phyloP scores from a whole-genome alignment of 163 green algal species.

The Chlamydomonas reinhardtii region DNA sequence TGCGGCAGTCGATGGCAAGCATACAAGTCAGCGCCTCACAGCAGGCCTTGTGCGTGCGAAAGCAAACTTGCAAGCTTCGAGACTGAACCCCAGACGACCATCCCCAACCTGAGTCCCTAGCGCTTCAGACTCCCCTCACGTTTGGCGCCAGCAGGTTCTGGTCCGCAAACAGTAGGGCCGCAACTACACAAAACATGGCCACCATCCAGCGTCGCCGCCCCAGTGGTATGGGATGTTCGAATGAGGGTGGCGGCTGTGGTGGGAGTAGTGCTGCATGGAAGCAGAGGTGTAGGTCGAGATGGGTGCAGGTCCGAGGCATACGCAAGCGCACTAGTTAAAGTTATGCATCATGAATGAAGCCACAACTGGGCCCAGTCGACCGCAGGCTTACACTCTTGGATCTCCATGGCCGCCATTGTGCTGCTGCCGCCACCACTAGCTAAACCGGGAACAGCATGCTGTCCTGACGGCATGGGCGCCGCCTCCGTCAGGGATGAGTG shows the following conservation, averaged over 20 bases:
- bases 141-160: constrained; percentile 94
- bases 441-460: not conserved
- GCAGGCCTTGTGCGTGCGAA: too few relatives aligned
- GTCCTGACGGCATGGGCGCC: too few relatives aligned
- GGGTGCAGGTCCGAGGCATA: too few relatives aligned
- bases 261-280: constrained; percentile 10
- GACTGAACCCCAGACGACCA: too few relatives aligned
- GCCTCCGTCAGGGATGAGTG: too few relatives aligned
- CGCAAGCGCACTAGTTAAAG: too few relatives aligned
- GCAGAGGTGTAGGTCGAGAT: too few relatives aligned
- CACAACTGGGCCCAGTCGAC: too few relatives aligned
- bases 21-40: too few relatives aligned
- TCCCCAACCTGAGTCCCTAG: too few relatives aligned
- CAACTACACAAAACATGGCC: constrained; percentile 76
- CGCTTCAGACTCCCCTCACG: constrained; percentile 55
- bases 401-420: constrained; percentile 28
- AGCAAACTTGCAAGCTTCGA: too few relatives aligned
- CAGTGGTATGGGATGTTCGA: constrained; percentile 57
- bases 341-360: too few relatives aligned
- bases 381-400: constrained; percentile 21
- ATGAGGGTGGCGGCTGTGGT: not conserved
- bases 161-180: constrained; percentile 84
- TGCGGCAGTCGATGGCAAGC: constrained; percentile 11
- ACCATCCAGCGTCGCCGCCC: constrained; percentile 61
- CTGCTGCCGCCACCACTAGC: not conserved